A percentile compares a stretch with the other conserved stretches of the same genome.
Conservation (phyloP, 305 asterid genomes). For the Ajuga reptans region DNA sequence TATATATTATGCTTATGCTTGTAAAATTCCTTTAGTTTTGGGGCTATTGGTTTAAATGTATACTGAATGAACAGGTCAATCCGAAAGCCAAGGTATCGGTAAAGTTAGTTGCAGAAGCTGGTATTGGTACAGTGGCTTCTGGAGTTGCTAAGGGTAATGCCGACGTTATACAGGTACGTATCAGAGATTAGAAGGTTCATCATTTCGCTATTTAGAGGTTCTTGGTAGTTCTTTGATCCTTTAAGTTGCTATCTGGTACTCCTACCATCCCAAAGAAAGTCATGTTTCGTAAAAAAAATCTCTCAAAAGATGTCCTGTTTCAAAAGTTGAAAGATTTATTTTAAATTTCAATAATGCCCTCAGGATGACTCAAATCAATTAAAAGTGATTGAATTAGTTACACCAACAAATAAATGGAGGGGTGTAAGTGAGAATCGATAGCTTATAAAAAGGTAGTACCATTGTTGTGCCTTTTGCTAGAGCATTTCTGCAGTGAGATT, state of each 20-base stretch:
- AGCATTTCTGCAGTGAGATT: not conserved
- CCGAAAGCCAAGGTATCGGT: conserved; percentile 96
- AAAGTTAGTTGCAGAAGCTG: conserved; percentile 98
- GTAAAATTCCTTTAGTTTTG: not conserved
- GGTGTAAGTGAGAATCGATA: too few species aligned
- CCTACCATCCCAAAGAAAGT: too few species aligned
- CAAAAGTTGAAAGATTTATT: too few species aligned
- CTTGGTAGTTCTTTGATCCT: not conserved
- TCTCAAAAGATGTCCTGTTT: too few species aligned
- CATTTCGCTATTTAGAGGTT: not conserved
- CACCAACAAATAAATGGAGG: too few species aligned
- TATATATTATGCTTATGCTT: not conserved
- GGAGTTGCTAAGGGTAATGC: conserved; percentile 99
- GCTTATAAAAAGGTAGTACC: too few species aligned
- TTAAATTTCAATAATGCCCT: too few species aligned
- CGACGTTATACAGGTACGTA: conserved; percentile 80
- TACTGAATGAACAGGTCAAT: conserved; percentile 60
- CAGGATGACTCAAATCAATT: too few species aligned
- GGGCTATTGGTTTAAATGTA: conserved; percentile 13
- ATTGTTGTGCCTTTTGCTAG: too few species aligned
- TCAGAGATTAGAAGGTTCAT: not conserved
- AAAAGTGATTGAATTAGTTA: too few species aligned
- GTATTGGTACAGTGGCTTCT: conserved; percentile 99
- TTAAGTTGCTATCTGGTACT: not conserved
- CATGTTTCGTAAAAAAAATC: not conserved